Evolutionary conservation across 352 stramenopile species (phyloP).

Genomic region (Pythium diclinum): DNA sequence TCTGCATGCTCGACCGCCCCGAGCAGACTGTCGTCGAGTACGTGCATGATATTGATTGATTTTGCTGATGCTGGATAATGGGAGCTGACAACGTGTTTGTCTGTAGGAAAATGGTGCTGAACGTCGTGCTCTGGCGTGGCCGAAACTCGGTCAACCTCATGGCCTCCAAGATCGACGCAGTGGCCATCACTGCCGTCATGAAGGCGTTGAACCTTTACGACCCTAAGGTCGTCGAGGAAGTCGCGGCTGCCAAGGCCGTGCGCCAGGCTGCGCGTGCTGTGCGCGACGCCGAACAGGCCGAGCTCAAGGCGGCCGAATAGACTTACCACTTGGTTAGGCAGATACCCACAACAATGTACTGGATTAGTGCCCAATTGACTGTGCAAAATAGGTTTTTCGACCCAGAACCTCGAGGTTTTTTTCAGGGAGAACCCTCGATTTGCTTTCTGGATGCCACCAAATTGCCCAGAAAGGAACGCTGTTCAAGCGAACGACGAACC

Average conservation of each 20-base stretch:
- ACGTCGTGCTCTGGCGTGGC: constrained; percentile 82
- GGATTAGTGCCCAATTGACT: constrained; percentile 11
- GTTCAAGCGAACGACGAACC: background rate
- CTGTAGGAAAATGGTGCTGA: constrained; percentile 73
- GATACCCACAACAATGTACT: constrained; percentile 10
- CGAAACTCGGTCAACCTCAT: constrained; percentile 87
- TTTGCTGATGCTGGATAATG: background rate
- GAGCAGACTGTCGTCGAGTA: constrained; percentile 66
- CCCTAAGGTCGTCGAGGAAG: constrained; percentile 34
- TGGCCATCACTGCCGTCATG: constrained; percentile 74
- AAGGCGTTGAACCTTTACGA: constrained; percentile 84
- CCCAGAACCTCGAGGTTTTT: constrained; percentile 8
- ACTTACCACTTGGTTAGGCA: background rate
- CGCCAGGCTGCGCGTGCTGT: constrained; percentile 41
- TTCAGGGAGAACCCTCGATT: constrained; percentile 20
- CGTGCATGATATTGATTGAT: constrained; percentile 21
- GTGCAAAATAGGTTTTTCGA: constrained; percentile 46
- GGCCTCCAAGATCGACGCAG: constrained; percentile 76
- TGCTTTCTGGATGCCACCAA: constrained; percentile 3
- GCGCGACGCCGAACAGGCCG: constrained; percentile 35
- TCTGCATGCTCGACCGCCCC: constrained; percentile 66
- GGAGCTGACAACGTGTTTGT: background rate
- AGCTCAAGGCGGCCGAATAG: constrained; percentile 13
- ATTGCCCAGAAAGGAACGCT: constrained; percentile 1
- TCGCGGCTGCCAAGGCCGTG: constrained; percentile 44